These are phyloP conservation scores for Poa pratensis DNA, from an alignment of 176 grass and related monocot genomes.

Conservation along the genomic window DNA sequence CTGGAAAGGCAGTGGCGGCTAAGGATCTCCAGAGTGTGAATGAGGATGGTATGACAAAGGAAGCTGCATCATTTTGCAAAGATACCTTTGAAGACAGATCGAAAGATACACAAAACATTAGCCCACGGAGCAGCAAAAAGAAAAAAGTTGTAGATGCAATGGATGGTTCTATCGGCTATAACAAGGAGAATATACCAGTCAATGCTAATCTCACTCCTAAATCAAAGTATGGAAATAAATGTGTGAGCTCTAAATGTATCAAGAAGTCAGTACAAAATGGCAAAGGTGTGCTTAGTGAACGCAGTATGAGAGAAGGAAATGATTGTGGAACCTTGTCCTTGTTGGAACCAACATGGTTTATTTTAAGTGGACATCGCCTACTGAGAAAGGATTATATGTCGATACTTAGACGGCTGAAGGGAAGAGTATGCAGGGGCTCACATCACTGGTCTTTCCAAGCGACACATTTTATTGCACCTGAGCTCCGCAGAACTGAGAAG, in stretches of 20 bases:
- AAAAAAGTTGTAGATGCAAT: conserved; percentile 38
- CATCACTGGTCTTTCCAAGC: conserved; percentile 96
- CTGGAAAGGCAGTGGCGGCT: conserved; percentile 23
- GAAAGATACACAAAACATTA: conserved; percentile 25
- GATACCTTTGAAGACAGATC: conserved; percentile 28
- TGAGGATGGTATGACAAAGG: conserved; percentile 10
- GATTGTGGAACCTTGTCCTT: conserved; percentile 34
- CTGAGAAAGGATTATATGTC: conserved; percentile 81
- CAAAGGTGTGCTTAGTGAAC: conserved; percentile 25
- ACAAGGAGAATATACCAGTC: conserved; percentile 74
- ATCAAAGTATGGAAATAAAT: conserved; percentile 30
- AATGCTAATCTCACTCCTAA: conserved; percentile 21
- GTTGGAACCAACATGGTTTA: conserved; percentile 68
- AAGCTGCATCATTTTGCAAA: conserved; percentile 36
- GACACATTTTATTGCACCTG: conserved; percentile 82
- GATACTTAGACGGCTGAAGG: conserved; percentile 66
- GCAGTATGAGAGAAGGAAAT: conserved; percentile 32
- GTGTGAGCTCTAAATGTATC: conserved; percentile 37
- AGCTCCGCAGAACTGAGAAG: conserved; percentile 91
- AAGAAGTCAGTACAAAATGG: conserved; percentile 31
- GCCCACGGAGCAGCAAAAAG: conserved; percentile 44
- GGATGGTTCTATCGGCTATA: conserved; percentile 36
- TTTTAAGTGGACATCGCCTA: conserved; percentile 75
- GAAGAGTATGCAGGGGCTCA: conserved; percentile 81
- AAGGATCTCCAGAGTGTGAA: conserved; percentile 19